Conservation (phyloP, 2,329 filamentous ascomycete genomes). For the Fusarium mangiferae region DNA sequence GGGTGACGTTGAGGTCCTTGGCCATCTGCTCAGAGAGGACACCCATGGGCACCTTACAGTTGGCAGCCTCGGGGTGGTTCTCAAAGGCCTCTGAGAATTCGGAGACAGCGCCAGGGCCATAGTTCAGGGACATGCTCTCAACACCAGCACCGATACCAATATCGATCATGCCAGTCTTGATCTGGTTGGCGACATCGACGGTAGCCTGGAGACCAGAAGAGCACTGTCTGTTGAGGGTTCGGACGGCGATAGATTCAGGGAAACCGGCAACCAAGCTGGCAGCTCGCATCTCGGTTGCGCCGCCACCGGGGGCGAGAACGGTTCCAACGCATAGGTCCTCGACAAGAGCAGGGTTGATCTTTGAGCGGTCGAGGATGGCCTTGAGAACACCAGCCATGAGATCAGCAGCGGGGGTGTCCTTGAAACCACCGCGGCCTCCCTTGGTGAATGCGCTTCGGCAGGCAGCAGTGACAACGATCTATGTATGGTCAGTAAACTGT, state of each 20-base stretch:
- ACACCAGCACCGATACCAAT: conserved; percentile 93
- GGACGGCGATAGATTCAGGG: conserved; percentile 84
- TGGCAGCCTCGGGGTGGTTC: conserved; percentile 80
- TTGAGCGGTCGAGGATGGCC: conserved; percentile 83
- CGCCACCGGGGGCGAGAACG: conserved; percentile 91
- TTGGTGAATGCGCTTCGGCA: conserved; percentile 93
- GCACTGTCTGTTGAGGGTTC: conserved; percentile 92
- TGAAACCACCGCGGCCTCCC: conserved; percentile 93
- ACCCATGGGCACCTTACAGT: conserved; percentile 99
- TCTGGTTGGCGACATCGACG: conserved; percentile 93
- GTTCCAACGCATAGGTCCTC: conserved; percentile 94
- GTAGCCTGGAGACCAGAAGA: conserved; percentile 92
- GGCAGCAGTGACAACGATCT: conserved; percentile 91
- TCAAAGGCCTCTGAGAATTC: conserved; percentile 95
- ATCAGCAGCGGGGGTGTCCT: conserved; percentile 90
- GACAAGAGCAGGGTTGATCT: conserved; percentile 86
- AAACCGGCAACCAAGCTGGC: conserved; percentile 92
- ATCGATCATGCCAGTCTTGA: conserved; percentile 92
- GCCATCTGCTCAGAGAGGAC: conserved; percentile 95
- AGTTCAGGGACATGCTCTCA: conserved; percentile 94
- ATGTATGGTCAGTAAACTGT: background rate
- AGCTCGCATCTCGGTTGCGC: conserved; percentile 96
- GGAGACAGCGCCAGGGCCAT: conserved; percentile 87
- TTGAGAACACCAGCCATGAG: conserved; percentile 86
- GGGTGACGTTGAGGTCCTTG: conserved; percentile 78